Base-by-base conservation (phyloP, 768 basidiomycete genomes). In the Hericium rajendrae region DNA sequence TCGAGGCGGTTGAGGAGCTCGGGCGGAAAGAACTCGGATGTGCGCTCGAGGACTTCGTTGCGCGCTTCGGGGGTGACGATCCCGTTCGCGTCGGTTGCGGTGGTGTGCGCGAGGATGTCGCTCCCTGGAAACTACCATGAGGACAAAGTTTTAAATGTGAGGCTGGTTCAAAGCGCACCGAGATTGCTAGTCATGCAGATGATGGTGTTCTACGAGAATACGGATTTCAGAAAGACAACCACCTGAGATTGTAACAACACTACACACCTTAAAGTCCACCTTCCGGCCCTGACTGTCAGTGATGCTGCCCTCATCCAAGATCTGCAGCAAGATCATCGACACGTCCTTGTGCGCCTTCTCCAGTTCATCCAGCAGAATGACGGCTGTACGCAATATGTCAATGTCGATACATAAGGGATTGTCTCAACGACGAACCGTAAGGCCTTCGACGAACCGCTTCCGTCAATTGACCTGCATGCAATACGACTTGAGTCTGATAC, bases 231-330 rank as follows among this genome's bases (percentile, higher is more conserved):
- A 24, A 16, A 11, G 2, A 22, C 16, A 16, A 6, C 9, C 13
- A 24, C 9, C 28, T 51, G 16, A 10, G 12, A 26, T 11, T 13
- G 22, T 22, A 26, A 32, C 20, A 12, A 15, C 50, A n/a, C 50
- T 55, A 28, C 59, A 2, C 57, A 83, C 86, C 76, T 86, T 92
- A 75, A 95, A 94, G 68, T 93, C 91, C 2, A 95, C 87, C 67
- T 91, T 90, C 55, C 91, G 82, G 10, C 93, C 93, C 68, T 94
- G 91, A 60, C 89, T 91, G 67, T 97, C 93, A 0, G 93, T 94
- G 59, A 94, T 77, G 51, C 74, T 82, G 8, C 93, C 93, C 69
- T 97, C 93, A 61, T 97, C 92, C 12, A 97, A 78, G 49, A 97
- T 88, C 68, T 95, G 93, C 2, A 95, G 76, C 18, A 95, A 74